Evolutionary conservation across 1,284 basidiomycete genomes (phyloP).

Genomic region (Cronartium ribicola): DNA sequence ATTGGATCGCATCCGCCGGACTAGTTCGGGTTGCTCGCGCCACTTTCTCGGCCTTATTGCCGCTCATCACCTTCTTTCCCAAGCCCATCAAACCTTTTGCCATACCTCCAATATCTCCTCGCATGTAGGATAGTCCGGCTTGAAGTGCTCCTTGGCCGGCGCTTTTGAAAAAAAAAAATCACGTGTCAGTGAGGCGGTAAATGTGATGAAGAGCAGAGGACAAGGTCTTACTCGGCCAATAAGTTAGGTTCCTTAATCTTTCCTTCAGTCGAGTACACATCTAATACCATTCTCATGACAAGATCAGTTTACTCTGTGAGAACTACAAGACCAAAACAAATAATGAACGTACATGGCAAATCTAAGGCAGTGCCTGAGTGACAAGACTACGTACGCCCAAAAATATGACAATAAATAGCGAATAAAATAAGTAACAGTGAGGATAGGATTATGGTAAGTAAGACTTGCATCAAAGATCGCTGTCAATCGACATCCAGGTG

Average conservation of each 20-base stretch:
- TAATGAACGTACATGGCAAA: conserved; percentile 58
- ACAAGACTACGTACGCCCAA: conserved; percentile 45
- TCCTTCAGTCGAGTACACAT: conserved; percentile 75
- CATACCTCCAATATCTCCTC: conserved; percentile 71
- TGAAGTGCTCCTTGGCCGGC: conserved; percentile 48
- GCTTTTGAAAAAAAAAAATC: conserved; percentile 43
- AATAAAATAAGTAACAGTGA: not conserved
- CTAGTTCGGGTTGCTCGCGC: conserved; percentile 69
- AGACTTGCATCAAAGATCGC: conserved; percentile 68
- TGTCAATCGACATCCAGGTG: conserved; percentile 77
- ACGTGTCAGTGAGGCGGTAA: conserved; percentile 44
- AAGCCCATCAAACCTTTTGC: conserved; percentile 56
- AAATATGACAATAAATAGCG: not conserved
- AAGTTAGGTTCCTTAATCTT: conserved; percentile 89
- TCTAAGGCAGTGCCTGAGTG: conserved; percentile 56
- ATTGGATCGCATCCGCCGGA: conserved; percentile 66
- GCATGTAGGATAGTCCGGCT: conserved; percentile 66
- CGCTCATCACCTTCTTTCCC: conserved; percentile 53
- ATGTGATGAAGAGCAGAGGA: conserved; percentile 56
- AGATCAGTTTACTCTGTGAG: not conserved
- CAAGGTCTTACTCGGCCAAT: conserved; percentile 69
- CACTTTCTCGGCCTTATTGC: conserved; percentile 62
- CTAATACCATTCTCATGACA: conserved; percentile 39
- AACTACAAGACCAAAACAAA: not conserved
- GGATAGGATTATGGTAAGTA: not conserved